A percentile compares a stretch with the other conserved stretches of the same genome.
phyloP scores from a whole-genome alignment of 139 green algal genomes.

The Coelastrella sp. region DNA sequence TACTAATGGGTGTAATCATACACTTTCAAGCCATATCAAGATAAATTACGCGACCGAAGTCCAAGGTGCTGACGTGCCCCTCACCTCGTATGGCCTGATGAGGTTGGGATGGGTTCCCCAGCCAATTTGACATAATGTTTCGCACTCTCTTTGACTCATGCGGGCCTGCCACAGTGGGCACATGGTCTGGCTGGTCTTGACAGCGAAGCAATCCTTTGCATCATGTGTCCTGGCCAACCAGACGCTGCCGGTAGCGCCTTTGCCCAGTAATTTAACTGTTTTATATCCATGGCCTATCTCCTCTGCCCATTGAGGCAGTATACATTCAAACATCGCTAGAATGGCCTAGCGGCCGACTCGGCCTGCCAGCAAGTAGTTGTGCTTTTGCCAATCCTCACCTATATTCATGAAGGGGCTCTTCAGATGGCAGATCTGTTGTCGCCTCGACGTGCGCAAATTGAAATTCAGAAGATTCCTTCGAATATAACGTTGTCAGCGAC shows the following conservation, averaged over 20 bases:
- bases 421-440: not conserved
- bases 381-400: not conserved
- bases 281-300: slow-evolving; percentile 28
- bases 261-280: not conserved
- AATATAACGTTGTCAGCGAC: not conserved
- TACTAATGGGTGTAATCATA: no score
- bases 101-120: not conserved
- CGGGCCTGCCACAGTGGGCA: not conserved
- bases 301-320: not conserved
- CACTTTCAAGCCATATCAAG: no score
- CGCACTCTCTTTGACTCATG: slow-evolving; percentile 25
- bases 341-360: not conserved
- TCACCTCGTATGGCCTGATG: slow-evolving; percentile 21
- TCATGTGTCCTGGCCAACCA: not conserved
- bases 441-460: no score
- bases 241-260: slow-evolving; percentile 11
- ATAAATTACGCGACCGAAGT: no score
- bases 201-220: not conserved
- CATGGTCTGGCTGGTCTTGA: not conserved
- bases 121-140: not conserved
- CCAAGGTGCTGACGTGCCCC: not conserved
- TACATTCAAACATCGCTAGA: not conserved
- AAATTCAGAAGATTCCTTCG: no score
- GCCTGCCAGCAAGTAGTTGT: not conserved
- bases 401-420: not conserved